Base-by-base conservation (phyloP, 352 stramenopile species). In the Globisporangium acanthophoron region DNA sequence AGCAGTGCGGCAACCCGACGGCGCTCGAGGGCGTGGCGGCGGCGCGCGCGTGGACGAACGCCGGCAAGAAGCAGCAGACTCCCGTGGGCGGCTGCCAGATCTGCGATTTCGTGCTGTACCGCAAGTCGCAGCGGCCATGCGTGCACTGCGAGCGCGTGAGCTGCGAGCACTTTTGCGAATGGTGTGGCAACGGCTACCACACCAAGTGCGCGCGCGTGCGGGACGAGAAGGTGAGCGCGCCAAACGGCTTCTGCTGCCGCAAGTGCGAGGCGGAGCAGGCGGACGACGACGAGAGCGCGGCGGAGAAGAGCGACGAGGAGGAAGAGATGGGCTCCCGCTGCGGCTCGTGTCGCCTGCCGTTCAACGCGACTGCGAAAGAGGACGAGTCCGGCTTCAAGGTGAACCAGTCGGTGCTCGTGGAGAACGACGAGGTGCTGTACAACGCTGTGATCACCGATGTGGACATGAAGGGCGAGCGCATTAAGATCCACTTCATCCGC, bases 381-480 rank as follows among this genome's bases (percentile, higher is more conserved):
- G 54, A 59, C 33, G 53, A 73, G 52, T 58, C 67, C 3, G 76
- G 76, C 3, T 91, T 92, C 52, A 80, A 89, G 60, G 76, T 94
- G 52, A 90, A 89, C 65, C 82, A 94, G 58, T 78, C 82, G 5
- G 85, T 94, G 55, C 65, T 94, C 5, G 85, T 94, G 13, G 85
- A 94, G 65, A 90, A 89, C 58, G 83, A 94, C 39, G 81, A 91
- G 37, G 79, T 94, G 66, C 69, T 94, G 24, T 94, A 94, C 70
- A 94, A 94, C 50, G 82, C 85, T 18, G 66, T 92, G 24, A 89
- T 94, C 61, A 91, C 78, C 18, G 80, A 91, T 8, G 80, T 92
- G n/a, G 84, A 94, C 64, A 62, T 71, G 20, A 64, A 68, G 39
- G 66, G 70, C 54, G 83, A 92, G 67, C 80, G 81, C 53, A 80